Evolutionary conservation across 352 stramenopile genomes (phyloP).

Genomic region (Phytophthora tubulina): DNA sequence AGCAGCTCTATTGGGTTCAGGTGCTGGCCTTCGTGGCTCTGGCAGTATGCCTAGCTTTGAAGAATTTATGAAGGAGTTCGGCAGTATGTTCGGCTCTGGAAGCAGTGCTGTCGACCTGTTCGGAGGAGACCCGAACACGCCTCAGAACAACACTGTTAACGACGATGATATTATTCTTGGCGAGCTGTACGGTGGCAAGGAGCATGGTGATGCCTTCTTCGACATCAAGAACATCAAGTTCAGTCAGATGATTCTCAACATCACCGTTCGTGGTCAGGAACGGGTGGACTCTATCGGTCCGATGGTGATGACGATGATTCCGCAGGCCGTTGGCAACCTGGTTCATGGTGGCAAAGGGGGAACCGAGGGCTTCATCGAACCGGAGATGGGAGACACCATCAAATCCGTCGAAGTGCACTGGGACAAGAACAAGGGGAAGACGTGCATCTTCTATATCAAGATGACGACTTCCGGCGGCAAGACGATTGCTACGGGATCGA

Average conservation of each 20-base stretch:
- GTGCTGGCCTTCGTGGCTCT: constrained; percentile 9
- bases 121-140: constrained; percentile 14
- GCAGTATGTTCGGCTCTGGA: constrained; percentile 28
- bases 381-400: constrained; percentile 21
- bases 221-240: constrained; percentile 43
- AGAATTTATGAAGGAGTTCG: constrained; percentile 26
- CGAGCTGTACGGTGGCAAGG: constrained; percentile 24
- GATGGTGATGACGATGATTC: constrained; percentile 21
- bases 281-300: constrained; percentile 34
- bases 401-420: constrained; percentile 33
- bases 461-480: constrained; percentile 15
- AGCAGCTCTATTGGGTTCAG: neutral
- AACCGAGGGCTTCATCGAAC: constrained; percentile 14
- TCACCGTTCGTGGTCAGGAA: constrained; percentile 31
- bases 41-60: constrained; percentile 19
- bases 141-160: constrained; percentile 36
- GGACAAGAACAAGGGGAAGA: constrained; percentile 37
- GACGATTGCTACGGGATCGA: constrained; percentile 21
- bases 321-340: constrained; percentile 24
- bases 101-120: constrained; percentile 27
- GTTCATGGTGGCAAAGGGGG: constrained; percentile 35
- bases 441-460: constrained; percentile 37
- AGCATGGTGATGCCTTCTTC: constrained; percentile 37
- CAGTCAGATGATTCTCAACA: constrained; percentile 31
- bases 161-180: constrained; percentile 32